phyloP scores from a whole-genome alignment of 192 early-diverging fungal species.

The Allomyces arbusculus region DNA sequence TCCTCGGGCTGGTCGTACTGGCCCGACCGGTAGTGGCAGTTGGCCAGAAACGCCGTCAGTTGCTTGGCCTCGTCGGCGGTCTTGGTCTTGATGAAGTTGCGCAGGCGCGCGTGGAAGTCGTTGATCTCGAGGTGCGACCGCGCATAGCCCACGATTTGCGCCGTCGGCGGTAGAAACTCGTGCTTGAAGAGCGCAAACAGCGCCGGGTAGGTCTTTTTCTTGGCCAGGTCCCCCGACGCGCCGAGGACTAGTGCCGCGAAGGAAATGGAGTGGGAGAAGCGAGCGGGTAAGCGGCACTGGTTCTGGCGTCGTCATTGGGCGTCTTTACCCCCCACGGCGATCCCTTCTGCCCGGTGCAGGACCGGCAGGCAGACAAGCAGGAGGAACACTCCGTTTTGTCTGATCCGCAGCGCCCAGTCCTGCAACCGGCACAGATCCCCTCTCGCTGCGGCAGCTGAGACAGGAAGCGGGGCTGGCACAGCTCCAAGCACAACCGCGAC shows the following conservation, averaged over 20 bases:
- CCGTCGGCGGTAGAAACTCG: conserved; percentile 50
- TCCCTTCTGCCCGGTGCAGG: too few relatives aligned
- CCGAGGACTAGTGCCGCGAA: conserved; percentile 42
- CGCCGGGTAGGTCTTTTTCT: conserved; percentile 95
- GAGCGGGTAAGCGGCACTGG: too few relatives aligned
- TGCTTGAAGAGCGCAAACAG: conserved; percentile 84
- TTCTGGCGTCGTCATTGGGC: too few relatives aligned
- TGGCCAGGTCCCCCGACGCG: conserved; percentile 86
- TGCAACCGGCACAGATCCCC: too few relatives aligned
- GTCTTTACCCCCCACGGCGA: too few relatives aligned
- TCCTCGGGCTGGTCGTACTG: conserved; percentile 58
- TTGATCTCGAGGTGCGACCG: conserved; percentile 53
- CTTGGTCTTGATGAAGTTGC: conserved; percentile 42
- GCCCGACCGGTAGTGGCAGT: conserved; percentile 61
- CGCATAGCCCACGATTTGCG: conserved; percentile 77
- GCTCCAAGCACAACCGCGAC: too few relatives aligned
- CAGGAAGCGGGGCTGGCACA: too few relatives aligned
- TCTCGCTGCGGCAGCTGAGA: too few relatives aligned
- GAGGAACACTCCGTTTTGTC: too few relatives aligned
- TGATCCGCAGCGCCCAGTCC: too few relatives aligned
- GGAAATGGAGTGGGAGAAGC: too few relatives aligned
- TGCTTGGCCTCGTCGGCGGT: conserved; percentile 32
- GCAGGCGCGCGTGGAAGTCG: conserved; percentile 55
- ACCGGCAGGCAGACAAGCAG: too few relatives aligned
- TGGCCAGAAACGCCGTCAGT: conserved; percentile 39